Base-by-base conservation (phyloP, 2,329 filamentous ascomycete genomes). In the Aspergillus jensenii region DNA sequence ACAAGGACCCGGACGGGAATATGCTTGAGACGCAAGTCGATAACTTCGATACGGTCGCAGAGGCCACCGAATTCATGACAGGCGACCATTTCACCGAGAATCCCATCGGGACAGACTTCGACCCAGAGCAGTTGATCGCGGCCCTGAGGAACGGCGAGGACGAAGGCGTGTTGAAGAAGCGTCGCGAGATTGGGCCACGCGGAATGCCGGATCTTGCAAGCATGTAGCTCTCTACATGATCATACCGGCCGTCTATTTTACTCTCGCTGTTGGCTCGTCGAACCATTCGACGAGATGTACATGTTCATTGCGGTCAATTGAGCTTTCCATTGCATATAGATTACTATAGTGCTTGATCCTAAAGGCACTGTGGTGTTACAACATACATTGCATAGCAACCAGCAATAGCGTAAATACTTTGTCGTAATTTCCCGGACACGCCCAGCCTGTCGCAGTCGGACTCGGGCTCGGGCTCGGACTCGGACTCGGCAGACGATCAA, bases 1-100 rank as follows among this genome's bases (percentile, higher is more conserved):
- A 82, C 63, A 57, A 60, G 7, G 80, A 82, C 64, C 80, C 79
- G 5, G 79, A 83, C 63, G 77, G 79, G 12, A 82, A 82, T 65
- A 60, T 68, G 62, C 52, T 82, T 31, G 81, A 82, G 68, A 75
- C 72, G 4, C 79, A 82, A 62, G 75, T 80, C 3, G 77, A 80
- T 56, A 78, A 76, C 49, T 79, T 79, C 52, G 71, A 73, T 5
- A 72, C 67, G 0, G 56, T 56, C 1, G 70, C 72, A 23, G 78
- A 78, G 35, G 74, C 76, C 0, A 73, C 61, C 0, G 67, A 58
- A 9, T 82, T 72, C 60, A 79, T 84, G 78, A 47, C 14, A 21
- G 56, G 64, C 0, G 50, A 68, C 1, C 66, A 66, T 9, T 80
- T 80, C 55, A 59, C 25, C 0, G 61, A 75, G 59, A 82, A 83